These are phyloP conservation scores for Celoporthe dispersa DNA, from an alignment of 2,329 filamentous ascomycete species.

Conservation along the genomic window DNA sequence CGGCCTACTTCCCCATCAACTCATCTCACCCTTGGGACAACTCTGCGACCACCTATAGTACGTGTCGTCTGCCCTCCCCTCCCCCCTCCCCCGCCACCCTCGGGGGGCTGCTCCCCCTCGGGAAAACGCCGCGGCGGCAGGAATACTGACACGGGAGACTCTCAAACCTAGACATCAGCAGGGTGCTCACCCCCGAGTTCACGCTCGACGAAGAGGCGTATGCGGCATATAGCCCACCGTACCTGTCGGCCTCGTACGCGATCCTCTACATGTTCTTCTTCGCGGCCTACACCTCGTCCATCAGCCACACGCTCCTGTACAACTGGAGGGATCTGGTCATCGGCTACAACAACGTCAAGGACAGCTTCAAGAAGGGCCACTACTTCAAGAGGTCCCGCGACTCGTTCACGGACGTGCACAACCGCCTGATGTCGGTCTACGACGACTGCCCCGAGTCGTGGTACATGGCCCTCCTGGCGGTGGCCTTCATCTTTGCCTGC, in stretches of 20 bases:
- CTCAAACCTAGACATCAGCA: slow-evolving; percentile 8
- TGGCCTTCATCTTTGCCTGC: slow-evolving; percentile 39
- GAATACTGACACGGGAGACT: neutral
- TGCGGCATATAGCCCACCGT: slow-evolving; percentile 35
- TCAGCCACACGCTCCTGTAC: slow-evolving; percentile 56
- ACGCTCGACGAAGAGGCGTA: slow-evolving; percentile 35
- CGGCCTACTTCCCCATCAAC: slow-evolving; percentile 55
- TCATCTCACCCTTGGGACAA: slow-evolving; percentile 57
- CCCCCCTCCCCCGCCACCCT: too few relatives aligned
- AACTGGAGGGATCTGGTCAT: slow-evolving; percentile 55
- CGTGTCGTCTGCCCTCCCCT: slow-evolving; percentile 35
- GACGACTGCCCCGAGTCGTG: slow-evolving; percentile 21
- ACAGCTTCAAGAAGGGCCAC: slow-evolving; percentile 49
- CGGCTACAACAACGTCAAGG: slow-evolving; percentile 53
- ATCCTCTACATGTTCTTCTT: slow-evolving; percentile 59
- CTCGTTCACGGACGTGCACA: slow-evolving; percentile 45
- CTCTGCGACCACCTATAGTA: slow-evolving; percentile 52
- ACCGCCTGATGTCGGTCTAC: slow-evolving; percentile 49
- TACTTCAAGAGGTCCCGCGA: slow-evolving; percentile 35
- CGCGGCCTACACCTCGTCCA: slow-evolving; percentile 55
- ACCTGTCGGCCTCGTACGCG: slow-evolving; percentile 31
- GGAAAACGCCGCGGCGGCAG: neutral
- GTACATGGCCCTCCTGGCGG: slow-evolving; percentile 40
- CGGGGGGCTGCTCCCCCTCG: too few relatives aligned
- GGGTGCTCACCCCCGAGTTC: slow-evolving; percentile 20